Base-by-base conservation (phyloP, 768 basidiomycete species). In the Hydnomerulius pinastri region DNA sequence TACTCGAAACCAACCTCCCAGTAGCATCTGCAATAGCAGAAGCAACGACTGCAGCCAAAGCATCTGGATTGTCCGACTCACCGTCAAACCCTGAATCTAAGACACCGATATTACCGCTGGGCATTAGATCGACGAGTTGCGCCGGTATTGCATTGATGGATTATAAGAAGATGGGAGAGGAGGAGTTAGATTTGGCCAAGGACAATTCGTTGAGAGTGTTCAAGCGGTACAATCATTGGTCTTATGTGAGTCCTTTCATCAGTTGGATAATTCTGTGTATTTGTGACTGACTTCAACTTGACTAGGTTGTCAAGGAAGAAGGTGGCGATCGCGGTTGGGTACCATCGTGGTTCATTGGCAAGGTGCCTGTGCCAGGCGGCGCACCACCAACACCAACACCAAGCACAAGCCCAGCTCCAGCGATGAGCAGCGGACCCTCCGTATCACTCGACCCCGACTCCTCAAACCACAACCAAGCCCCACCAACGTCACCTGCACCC, bases 171-270 rank as follows among this genome's bases (percentile, higher is more conserved):
- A 91, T 92, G 61, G 94, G 93, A 1, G 89, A 91, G 4, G 95
- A 97, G 57, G 96, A 98, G 70, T 73, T 98, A 51, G 86, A 90
- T 59, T 73, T 98, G 35, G 80, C 78, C 43, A 97, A 96, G 66
- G 94, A 95, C 58, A 92, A 98, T 64, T 73, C 82, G 18, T 63
- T 99, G 55, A 77, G 92, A 56, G 95, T 99, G 35, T 97, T 98
- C 73, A 98, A 98, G 76, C 81, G 95, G 56, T 98, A 98, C 67
- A 97, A 96, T 54, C 94, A 98, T 71, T 98, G 95, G 93, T 92
- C 90, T 68, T 94, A 93, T 71, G 90, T 91, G 64, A 48, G 79
- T 71, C 50, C 44, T 50, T 41, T 42, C 55, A 38, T 32, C 17
- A 37, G 21, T 18, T 17, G 15, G 33, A 21, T 25, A 25, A 56